Evolutionary conservation across 2,329 filamentous ascomycete genomes (phyloP).

Genomic region (Calonectria ilicicola): DNA sequence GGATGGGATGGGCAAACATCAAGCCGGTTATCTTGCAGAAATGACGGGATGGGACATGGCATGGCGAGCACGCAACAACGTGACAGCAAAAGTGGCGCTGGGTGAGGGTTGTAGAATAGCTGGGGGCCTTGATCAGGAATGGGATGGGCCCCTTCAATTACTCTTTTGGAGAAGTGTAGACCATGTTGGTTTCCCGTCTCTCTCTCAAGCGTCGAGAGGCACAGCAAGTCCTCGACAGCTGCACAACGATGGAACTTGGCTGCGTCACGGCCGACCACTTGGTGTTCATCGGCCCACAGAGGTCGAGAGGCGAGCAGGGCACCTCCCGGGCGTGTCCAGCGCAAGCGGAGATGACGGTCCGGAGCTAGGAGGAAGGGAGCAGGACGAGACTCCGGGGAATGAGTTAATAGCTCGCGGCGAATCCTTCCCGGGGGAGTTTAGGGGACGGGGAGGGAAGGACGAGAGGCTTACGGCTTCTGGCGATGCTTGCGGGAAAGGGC

Average conservation of each 20-base stretch:
- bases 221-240: neutral
- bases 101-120: neutral
- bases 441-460: neutral
- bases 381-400: conserved; percentile 3
- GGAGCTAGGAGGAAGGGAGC: neutral
- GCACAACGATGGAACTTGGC: neutral
- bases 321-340: neutral
- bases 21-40: conserved; percentile 6
- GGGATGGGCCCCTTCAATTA: neutral
- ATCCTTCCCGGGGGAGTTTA: neutral
- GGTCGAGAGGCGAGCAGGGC: neutral
- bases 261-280: neutral
- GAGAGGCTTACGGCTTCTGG: neutral
- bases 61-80: conserved; percentile 6
- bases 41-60: neutral
- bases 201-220: neutral
- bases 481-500: neutral
- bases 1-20: neutral
- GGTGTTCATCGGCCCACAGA: neutral
- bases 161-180: neutral
- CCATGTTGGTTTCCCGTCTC: too few species aligned
- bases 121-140: neutral
- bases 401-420: neutral
- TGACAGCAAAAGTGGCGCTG: neutral
- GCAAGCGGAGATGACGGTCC: conserved; percentile 3